phyloP scores from a whole-genome alignment of 306 rosid species.

The Ceratonia siliqua region DNA sequence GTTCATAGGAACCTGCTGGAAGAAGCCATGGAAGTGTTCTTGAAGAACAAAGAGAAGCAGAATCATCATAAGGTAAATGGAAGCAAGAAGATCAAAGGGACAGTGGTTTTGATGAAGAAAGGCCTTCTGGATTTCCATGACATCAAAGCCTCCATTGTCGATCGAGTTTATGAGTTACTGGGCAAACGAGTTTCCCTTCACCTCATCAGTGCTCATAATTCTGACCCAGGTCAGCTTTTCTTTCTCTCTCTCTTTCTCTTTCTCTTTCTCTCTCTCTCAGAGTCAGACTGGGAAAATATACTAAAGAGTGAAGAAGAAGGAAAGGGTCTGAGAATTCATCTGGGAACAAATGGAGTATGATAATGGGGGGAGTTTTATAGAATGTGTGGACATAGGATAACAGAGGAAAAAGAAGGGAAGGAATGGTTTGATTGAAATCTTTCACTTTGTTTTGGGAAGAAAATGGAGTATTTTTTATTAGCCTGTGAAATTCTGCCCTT shows the following conservation, averaged over 20 bases:
- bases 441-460: too few relatives aligned
- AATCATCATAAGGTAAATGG: background rate
- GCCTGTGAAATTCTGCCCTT: too few relatives aligned
- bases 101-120: conserved; percentile 74
- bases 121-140: conserved; percentile 66
- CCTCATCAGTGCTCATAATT: conserved; percentile 57
- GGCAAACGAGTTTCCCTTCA: conserved; percentile 80
- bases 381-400: too few relatives aligned
- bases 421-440: too few relatives aligned
- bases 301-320: conserved; percentile 2
- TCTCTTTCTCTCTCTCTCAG: background rate
- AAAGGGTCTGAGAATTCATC: background rate
- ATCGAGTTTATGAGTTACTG: conserved; percentile 70
- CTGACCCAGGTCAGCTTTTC: conserved; percentile 56
- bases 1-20: conserved; percentile 16
- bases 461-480: too few relatives aligned
- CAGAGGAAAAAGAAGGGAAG: too few relatives aligned
- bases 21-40: too few relatives aligned
- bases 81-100: conserved; percentile 51
- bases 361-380: too few relatives aligned
- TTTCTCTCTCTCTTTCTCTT: background rate
- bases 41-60: conserved; percentile 25
- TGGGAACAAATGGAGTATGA: background rate
- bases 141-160: conserved; percentile 61
- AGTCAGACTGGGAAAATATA: background rate